Evolutionary conservation across 257 asterid species (phyloP).

Genomic region (Nicotiana sylvestris): DNA sequence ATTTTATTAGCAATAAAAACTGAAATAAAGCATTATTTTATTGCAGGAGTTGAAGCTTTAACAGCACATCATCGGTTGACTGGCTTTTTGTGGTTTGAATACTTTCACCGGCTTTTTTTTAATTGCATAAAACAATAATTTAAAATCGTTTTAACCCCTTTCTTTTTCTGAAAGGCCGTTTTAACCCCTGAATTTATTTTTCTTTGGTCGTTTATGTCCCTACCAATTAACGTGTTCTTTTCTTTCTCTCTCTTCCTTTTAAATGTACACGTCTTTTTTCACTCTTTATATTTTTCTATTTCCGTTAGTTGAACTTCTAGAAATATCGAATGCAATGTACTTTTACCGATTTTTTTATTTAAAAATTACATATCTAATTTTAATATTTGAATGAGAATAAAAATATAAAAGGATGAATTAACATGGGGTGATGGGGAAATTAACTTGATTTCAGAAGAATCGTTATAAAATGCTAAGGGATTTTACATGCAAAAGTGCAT

Average conservation of each 20-base stretch:
- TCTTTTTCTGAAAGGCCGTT: not conserved
- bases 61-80: conserved; percentile 28
- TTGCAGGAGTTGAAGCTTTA: conserved; percentile 21
- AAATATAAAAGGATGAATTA: not conserved
- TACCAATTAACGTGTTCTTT: not conserved
- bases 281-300: not conserved
- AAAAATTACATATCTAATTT: not conserved
- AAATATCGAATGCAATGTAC: not conserved
- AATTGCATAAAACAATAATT: not conserved
- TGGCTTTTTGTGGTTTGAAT: conserved; percentile 14
- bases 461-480: too few relatives aligned
- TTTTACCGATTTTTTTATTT: too few relatives aligned
- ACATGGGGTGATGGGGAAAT: too few relatives aligned
- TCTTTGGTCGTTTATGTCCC: not conserved
- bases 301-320: not conserved
- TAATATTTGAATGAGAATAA: not conserved
- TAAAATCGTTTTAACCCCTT: not conserved
- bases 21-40: conserved; percentile 6
- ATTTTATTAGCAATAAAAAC: not conserved
- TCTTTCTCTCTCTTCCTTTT: not conserved
- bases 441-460: too few relatives aligned
- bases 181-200: not conserved
- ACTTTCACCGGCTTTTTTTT: not conserved
- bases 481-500: too few relatives aligned
- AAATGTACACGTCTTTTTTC: not conserved